These are phyloP conservation scores for Torrubiellomyces zombiae DNA, from an alignment of 2,329 filamentous ascomycete genomes.

Conservation along the genomic window DNA sequence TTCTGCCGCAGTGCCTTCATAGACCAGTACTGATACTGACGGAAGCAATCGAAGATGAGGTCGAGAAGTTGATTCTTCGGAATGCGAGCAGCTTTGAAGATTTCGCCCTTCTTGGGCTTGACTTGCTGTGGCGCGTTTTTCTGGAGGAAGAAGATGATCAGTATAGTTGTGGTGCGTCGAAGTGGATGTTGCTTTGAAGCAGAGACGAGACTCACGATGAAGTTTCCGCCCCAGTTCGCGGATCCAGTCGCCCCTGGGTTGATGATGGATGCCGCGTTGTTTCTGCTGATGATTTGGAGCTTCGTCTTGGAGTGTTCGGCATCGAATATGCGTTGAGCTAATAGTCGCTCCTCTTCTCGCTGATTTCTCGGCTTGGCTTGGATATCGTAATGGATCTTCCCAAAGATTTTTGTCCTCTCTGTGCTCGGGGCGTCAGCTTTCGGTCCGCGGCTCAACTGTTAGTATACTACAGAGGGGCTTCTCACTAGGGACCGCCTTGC, in stretches of 20 bases:
- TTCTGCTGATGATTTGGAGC: conserved; percentile 31
- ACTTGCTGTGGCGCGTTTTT: conserved; percentile 32
- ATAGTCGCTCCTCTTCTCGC: conserved; percentile 47
- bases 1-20: conserved; percentile 67
- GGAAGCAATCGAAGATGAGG: conserved; percentile 68
- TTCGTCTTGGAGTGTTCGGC: conserved; percentile 32
- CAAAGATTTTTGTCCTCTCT: conserved; percentile 67
- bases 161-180: conserved; percentile 1
- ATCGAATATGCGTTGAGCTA: conserved; percentile 38
- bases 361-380: conserved; percentile 59
- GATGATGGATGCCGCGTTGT: conserved; percentile 33
- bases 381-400: conserved; percentile 59
- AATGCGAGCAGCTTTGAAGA: conserved; percentile 74
- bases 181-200: too few relatives aligned
- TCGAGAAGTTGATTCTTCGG: conserved; percentile 78
- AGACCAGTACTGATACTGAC: conserved; percentile 81
- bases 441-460: too few relatives aligned
- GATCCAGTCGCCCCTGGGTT: conserved; percentile 32
- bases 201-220: conserved; percentile 34
- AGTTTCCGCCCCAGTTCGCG: conserved; percentile 23
- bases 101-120: conserved; percentile 49
- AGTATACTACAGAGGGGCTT: background rate
- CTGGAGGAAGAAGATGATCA: conserved; percentile 18
- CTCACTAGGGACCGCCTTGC: conserved; percentile 61
- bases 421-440: conserved; percentile 12